A percentile compares a stretch with the other conserved stretches of the same genome.
Evolutionary conservation across 1,284 basidiomycete species (phyloP).

Genomic region (Rhodotorula sp.): DNA sequence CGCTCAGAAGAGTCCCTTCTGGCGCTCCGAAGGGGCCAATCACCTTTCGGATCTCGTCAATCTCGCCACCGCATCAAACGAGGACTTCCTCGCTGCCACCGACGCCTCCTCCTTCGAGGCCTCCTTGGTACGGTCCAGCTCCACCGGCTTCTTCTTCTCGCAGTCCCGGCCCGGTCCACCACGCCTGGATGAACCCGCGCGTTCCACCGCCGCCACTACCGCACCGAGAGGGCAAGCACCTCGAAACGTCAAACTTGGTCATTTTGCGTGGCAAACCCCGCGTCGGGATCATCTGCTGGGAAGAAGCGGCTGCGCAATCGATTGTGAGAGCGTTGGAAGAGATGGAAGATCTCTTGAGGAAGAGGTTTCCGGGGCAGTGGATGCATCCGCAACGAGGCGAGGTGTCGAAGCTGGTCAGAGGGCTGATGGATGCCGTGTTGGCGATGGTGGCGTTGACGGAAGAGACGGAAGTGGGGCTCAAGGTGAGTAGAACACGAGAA

Average conservation of each 20-base stretch:
- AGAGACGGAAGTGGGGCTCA: neutral
- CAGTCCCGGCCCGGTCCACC: neutral
- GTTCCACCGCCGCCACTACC: constrained; percentile 1
- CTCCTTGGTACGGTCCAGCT: too few relatives aligned
- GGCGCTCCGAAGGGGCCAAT: too few relatives aligned
- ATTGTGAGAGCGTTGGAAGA: neutral
- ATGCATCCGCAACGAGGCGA: neutral
- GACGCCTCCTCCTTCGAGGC: too few relatives aligned
- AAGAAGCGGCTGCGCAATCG: neutral
- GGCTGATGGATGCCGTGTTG: neutral
- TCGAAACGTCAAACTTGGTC: neutral
- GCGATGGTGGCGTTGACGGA: neutral
- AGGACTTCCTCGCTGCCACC: too few relatives aligned
- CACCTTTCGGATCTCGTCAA: too few relatives aligned
- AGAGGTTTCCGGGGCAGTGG: neutral
- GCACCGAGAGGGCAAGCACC: neutral
- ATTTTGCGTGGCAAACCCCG: neutral
- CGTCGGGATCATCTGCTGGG: neutral
- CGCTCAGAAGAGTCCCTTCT: too few relatives aligned
- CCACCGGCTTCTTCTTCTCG: too few relatives aligned
- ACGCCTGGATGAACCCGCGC: constrained; percentile 1
- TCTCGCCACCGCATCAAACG: too few relatives aligned
- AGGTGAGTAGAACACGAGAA: neutral
- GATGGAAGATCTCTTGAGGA: too few relatives aligned
- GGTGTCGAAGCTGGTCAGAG: neutral